Percentiles rank a stretch among this genome's conserved stretches.
phyloP scores from a whole-genome alignment of 2,329 filamentous ascomycete genomes.

The Aspergillus latus region DNA sequence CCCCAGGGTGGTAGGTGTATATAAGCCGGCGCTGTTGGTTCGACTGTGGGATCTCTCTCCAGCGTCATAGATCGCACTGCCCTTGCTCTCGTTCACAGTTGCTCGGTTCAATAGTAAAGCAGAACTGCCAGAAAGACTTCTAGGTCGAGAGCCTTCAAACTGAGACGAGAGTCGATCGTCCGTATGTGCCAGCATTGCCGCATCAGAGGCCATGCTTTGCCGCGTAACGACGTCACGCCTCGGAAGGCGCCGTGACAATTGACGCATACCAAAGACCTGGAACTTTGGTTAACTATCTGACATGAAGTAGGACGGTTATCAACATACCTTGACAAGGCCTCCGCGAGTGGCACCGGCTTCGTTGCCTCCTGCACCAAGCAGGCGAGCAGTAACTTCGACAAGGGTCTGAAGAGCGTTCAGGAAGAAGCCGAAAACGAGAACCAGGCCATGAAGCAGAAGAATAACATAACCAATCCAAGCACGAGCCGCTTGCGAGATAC shows the following conservation, averaged over 20 bases:
- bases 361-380: slow-evolving; percentile 79
- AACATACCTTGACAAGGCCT: slow-evolving; percentile 70
- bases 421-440: slow-evolving; percentile 88
- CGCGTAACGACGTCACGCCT: slow-evolving; percentile 65
- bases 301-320: not conserved
- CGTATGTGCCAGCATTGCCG: slow-evolving; percentile 73
- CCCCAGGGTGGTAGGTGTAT: slow-evolving; percentile 71
- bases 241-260: slow-evolving; percentile 72
- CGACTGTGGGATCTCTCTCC: slow-evolving; percentile 52
- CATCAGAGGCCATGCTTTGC: slow-evolving; percentile 78
- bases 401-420: slow-evolving; percentile 88
- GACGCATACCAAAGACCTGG: slow-evolving; percentile 81
- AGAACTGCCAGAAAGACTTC: slow-evolving; percentile 63
- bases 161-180: slow-evolving; percentile 63
- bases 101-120: slow-evolving; percentile 59
- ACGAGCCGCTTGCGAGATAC: slow-evolving; percentile 73
- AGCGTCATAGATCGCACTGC: slow-evolving; percentile 57
- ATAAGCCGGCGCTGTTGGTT: slow-evolving; percentile 61
- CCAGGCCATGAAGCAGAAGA: slow-evolving; percentile 77
- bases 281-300: not conserved
- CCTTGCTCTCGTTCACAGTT: slow-evolving; percentile 45
- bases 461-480: slow-evolving; percentile 97
- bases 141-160: slow-evolving; percentile 53
- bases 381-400: slow-evolving; percentile 79
- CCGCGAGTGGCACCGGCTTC: slow-evolving; percentile 69